Conservation (phyloP, 139 green algal genomes). For the Coelastrella sp. region DNA sequence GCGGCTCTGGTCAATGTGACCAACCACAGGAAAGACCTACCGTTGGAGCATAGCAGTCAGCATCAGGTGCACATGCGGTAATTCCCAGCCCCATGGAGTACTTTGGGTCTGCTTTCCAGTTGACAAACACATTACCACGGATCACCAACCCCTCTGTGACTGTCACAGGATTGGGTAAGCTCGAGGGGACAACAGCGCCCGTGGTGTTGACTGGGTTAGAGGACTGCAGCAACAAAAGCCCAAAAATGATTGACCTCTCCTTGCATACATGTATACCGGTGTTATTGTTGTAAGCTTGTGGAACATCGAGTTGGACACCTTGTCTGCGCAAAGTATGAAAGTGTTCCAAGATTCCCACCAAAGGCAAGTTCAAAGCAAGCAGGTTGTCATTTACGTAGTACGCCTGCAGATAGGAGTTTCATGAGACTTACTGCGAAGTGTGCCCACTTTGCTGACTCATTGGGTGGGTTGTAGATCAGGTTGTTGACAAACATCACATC, state of each 20-base stretch:
- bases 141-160: constrained; percentile 8
- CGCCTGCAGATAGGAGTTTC: too few relatives aligned
- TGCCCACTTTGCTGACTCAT: background rate
- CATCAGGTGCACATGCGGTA: background rate
- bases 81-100: background rate
- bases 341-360: too few relatives aligned
- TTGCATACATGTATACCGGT: too few relatives aligned
- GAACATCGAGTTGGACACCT: too few relatives aligned
- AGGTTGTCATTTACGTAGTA: too few relatives aligned
- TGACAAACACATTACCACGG: constrained; percentile 11
- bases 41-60: background rate
- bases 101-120: background rate
- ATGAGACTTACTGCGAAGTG: background rate
- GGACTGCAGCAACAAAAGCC: background rate
- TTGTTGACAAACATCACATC: constrained; percentile 41
- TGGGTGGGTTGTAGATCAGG: background rate
- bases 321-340: too few relatives aligned
- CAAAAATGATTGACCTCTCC: too few relatives aligned
- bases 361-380: too few relatives aligned
- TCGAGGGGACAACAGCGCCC: background rate
- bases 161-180: background rate
- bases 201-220: background rate
- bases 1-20: too few relatives aligned
- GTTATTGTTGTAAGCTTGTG: too few relatives aligned
- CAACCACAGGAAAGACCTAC: too few relatives aligned